Percentiles rank a stretch among this genome's conserved stretches.
phyloP scores from a whole-genome alignment of 2,329 filamentous ascomycete species.

The Aspergillus uvarum region DNA sequence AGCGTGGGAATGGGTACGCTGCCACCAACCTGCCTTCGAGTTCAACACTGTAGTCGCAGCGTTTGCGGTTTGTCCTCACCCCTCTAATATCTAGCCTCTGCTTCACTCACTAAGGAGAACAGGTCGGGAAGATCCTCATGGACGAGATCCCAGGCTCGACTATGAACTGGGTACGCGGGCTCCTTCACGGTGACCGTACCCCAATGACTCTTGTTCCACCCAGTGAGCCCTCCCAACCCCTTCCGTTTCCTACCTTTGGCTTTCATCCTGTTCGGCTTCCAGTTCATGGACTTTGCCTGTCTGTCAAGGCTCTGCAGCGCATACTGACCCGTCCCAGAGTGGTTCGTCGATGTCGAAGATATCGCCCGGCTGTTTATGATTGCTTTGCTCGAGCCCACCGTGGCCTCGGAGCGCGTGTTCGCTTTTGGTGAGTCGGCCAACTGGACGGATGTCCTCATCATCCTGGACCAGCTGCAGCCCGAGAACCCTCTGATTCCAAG shows the following conservation, averaged over 20 bases:
- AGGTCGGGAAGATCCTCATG: conserved; percentile 23
- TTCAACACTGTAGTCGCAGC: conserved; percentile 37
- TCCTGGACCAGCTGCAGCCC: too few species aligned
- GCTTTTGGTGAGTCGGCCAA: conserved; percentile 48
- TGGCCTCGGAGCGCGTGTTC: conserved; percentile 54
- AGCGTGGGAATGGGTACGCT: conserved; percentile 48
- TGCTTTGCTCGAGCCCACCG: conserved; percentile 47
- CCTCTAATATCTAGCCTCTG: too few species aligned
- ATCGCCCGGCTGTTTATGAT: conserved; percentile 54
- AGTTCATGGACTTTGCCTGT: too few species aligned
- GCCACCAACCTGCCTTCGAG: conserved; percentile 47
- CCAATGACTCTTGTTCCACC: conserved; percentile 11
- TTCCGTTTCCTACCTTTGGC: neutral
- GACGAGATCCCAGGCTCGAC: conserved; percentile 46
- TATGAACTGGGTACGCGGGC: conserved; percentile 25
- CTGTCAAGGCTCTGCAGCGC: too few species aligned
- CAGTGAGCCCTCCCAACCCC: conserved; percentile 13
- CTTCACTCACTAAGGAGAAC: too few species aligned
- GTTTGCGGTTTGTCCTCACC: too few species aligned
- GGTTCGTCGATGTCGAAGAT: conserved; percentile 51
- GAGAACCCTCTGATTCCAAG: too few species aligned
- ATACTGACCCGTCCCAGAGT: conserved; percentile 31
- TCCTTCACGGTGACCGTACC: conserved; percentile 5
- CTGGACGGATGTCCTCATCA: too few species aligned
- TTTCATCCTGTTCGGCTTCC: too few species aligned